These are phyloP conservation scores for Salvia hispanica DNA, from an alignment of 257 asterid genomes.

Conservation along the genomic window DNA sequence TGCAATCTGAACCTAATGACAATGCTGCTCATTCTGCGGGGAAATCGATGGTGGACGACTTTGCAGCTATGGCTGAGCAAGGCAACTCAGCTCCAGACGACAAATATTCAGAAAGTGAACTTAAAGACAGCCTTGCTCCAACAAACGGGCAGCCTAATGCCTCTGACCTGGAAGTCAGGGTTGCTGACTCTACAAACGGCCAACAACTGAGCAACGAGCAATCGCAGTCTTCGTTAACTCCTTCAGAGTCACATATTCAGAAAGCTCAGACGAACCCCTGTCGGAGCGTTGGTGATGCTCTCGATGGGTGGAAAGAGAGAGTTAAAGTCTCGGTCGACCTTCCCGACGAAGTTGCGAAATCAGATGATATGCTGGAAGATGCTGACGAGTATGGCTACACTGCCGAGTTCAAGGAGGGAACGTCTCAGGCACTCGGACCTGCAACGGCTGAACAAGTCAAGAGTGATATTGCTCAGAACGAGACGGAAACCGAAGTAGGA, in stretches of 20 bases:
- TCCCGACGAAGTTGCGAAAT: conserved; percentile 44
- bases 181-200: conserved; percentile 56
- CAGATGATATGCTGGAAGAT: conserved; percentile 62
- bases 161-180: conserved; percentile 52
- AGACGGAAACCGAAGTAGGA: conserved; percentile 52
- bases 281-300: conserved; percentile 88
- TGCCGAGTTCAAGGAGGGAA: conserved; percentile 78
- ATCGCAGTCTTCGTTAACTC: conserved; percentile 43
- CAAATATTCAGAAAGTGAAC: conserved; percentile 45
- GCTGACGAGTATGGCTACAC: conserved; percentile 88
- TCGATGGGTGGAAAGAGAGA: conserved; percentile 96
- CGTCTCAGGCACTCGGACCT: conserved; percentile 96
- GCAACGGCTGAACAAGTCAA: conserved; percentile 85
- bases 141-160: conserved; percentile 58
- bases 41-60: conserved; percentile 40
- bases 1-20: conserved; percentile 47
- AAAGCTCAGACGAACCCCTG: conserved; percentile 75
- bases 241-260: conserved; percentile 48
- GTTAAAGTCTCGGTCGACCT: conserved; percentile 81
- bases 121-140: conserved; percentile 59
- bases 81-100: conserved; percentile 58
- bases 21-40: conserved; percentile 48
- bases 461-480: conserved; percentile 51
- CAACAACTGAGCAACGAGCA: conserved; percentile 49
- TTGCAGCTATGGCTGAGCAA: conserved; percentile 40